These are phyloP conservation scores for Lablab purpureus DNA, from an alignment of 306 rosid genomes.

Conservation along the genomic window DNA sequence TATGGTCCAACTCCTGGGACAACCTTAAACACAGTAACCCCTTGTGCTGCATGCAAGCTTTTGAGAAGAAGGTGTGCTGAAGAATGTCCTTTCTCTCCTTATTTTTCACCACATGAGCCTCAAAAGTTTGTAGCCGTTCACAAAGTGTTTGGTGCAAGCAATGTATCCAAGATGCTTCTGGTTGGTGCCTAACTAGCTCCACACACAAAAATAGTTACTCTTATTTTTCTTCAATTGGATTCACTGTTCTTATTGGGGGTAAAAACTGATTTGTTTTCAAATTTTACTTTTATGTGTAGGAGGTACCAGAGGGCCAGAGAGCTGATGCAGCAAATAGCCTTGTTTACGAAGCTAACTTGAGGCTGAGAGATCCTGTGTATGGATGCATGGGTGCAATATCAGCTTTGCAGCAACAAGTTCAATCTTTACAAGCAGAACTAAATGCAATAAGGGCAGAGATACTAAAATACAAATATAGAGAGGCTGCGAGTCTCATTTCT, in stretches of 20 bases:
- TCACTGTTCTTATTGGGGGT: neutral
- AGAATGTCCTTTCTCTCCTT: conserved; percentile 93
- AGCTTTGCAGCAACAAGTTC: conserved; percentile 80
- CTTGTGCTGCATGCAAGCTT: conserved; percentile 98
- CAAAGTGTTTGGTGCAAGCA: conserved; percentile 95
- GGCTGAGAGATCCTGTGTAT: conserved; percentile 88
- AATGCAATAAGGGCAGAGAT: conserved; percentile 66
- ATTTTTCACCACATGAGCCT: conserved; percentile 93
- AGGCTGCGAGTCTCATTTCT: conserved; percentile 65
- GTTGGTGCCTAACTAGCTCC: conserved; percentile 41
- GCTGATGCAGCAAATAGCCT: conserved; percentile 88
- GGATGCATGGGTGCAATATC: conserved; percentile 96
- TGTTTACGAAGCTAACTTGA: conserved; percentile 86
- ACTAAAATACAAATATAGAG: conserved; percentile 68
- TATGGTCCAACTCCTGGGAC: conserved; percentile 62
- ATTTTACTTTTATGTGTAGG: conserved; percentile 53
- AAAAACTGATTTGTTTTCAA: neutral
- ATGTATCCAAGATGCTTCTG: conserved; percentile 91
- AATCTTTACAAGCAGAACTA: conserved; percentile 68
- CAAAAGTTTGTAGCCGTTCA: conserved; percentile 91
- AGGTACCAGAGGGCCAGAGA: conserved; percentile 80
- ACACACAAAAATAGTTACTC: neutral
- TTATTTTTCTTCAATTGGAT: neutral
- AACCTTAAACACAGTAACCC: conserved; percentile 78
- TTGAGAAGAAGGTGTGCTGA: conserved; percentile 93